These are phyloP conservation scores for Geoglossum cookeanum DNA, from an alignment of 2,329 filamentous ascomycete species.

Conservation along the genomic window DNA sequence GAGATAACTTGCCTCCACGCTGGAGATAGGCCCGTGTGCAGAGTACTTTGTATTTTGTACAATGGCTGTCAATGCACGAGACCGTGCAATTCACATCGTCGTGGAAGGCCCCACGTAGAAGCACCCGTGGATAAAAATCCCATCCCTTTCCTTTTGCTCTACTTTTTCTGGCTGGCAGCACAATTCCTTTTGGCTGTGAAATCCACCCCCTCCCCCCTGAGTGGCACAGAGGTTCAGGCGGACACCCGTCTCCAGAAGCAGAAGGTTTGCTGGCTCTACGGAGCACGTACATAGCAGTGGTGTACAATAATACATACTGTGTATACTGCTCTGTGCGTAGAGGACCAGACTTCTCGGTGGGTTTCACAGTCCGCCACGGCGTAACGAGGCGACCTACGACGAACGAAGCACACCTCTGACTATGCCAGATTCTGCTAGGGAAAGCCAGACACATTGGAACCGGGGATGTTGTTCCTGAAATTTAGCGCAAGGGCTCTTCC, in stretches of 20 bases:
- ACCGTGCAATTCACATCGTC: background rate
- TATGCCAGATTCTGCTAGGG: background rate
- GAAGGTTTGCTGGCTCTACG: no score
- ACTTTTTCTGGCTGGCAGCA: background rate
- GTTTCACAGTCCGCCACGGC: background rate
- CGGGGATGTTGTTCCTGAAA: slow-evolving; percentile 1
- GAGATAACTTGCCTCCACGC: background rate
- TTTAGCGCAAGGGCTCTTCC: background rate
- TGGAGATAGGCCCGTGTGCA: background rate
- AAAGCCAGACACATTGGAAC: background rate
- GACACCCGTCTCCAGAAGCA: background rate
- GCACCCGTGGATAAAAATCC: background rate
- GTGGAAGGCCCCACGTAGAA: background rate
- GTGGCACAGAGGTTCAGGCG: background rate
- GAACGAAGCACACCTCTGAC: background rate
- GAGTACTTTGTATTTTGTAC: background rate
- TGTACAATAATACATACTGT: no score
- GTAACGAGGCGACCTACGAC: background rate
- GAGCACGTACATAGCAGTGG: no score
- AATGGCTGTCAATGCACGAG: background rate
- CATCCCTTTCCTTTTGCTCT: background rate
- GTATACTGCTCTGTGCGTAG: no score
- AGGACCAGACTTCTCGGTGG: background rate
- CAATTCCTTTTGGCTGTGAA: background rate
- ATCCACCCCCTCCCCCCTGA: background rate